phyloP scores from a whole-genome alignment of 305 asterid genomes.

The Fraxinus paxiana region DNA sequence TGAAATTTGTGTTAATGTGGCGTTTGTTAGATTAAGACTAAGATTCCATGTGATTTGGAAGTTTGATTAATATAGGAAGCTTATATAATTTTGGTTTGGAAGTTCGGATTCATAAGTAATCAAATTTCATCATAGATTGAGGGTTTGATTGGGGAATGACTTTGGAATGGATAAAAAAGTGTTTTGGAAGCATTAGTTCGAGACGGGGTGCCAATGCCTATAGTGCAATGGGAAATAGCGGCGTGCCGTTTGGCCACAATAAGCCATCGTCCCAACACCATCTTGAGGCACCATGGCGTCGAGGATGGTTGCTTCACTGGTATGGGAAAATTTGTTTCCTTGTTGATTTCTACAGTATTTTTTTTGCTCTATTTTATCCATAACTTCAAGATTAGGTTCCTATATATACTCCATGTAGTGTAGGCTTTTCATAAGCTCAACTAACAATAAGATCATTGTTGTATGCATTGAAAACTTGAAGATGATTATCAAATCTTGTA shows the following conservation, averaged over 20 bases:
- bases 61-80: neutral
- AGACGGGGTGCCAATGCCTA: neutral
- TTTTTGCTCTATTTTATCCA: neutral
- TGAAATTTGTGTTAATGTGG: neutral
- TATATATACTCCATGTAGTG: neutral
- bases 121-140: neutral
- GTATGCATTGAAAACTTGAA: neutral
- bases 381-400: neutral
- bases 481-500: no score
- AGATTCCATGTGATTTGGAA: neutral
- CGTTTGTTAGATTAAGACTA: neutral
- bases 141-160: neutral
- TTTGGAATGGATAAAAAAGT: neutral
- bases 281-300: neutral
- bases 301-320: neutral
- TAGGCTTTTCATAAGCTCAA: neutral
- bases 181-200: neutral
- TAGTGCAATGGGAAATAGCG: neutral
- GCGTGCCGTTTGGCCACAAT: neutral
- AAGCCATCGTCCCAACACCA: neutral
- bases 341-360: neutral
- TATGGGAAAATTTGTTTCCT: neutral
- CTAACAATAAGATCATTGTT: neutral
- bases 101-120: neutral
- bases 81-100: neutral